A percentile compares a stretch with the other conserved stretches of the same genome.
Evolutionary conservation across 2,329 filamentous ascomycete genomes (phyloP).

Genomic region (Aspergillus pseudonomiae): DNA sequence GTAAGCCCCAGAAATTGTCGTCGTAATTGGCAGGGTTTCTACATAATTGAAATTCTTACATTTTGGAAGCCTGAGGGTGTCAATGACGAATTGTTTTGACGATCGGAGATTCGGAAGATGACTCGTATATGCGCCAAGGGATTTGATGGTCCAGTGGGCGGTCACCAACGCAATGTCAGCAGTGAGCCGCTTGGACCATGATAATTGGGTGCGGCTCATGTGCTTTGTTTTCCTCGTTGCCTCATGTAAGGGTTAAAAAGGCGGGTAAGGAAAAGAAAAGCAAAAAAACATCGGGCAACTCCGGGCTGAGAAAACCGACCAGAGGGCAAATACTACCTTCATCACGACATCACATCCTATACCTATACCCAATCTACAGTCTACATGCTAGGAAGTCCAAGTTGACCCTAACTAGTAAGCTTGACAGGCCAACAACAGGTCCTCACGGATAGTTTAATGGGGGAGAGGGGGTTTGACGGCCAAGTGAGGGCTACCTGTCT

Average conservation of each 20-base stretch:
- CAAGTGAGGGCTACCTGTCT: not conserved
- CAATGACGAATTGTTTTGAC: not conserved
- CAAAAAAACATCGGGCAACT: not conserved
- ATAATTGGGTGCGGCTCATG: slow-evolving; percentile 29
- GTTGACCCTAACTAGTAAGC: not conserved
- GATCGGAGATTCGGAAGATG: slow-evolving; percentile 1
- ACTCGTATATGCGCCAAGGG: slow-evolving; percentile 9
- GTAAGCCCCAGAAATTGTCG: not conserved
- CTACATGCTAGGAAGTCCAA: not conserved
- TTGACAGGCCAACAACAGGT: not conserved
- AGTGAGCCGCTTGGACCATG: slow-evolving; percentile 14
- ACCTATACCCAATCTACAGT: too few species aligned
- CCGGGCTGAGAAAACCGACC: not conserved
- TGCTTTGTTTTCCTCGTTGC: slow-evolving; percentile 13
- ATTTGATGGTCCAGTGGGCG: slow-evolving; percentile 17
- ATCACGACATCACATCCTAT: not conserved
- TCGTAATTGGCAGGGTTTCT: not conserved
- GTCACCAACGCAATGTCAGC: slow-evolving; percentile 19
- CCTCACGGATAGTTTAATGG: not conserved
- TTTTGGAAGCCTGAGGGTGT: not conserved
- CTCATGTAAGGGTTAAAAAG: not conserved
- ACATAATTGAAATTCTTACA: not conserved
- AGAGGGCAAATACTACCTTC: not conserved
- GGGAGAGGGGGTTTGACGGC: not conserved
- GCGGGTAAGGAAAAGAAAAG: not conserved